A percentile compares a stretch with the other conserved stretches of the same genome.
Conservation (phyloP, 2,329 filamentous ascomycete genomes). For the Fusarium duplospermum region DNA sequence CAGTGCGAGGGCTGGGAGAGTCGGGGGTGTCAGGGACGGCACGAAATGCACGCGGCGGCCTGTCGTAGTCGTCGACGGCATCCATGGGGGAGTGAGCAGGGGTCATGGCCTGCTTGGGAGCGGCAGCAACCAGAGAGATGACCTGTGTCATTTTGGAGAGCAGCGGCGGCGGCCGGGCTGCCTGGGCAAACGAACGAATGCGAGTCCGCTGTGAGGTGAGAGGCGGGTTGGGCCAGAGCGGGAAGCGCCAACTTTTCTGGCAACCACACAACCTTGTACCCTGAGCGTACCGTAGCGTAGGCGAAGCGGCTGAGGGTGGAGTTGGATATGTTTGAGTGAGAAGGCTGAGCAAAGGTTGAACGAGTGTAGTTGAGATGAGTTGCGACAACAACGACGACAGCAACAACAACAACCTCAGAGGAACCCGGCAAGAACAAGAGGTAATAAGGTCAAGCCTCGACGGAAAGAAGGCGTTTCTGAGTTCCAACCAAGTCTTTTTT, state of each 20-base stretch:
- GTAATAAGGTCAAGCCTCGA: slow-evolving; percentile 11
- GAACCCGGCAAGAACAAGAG: slow-evolving; percentile 12
- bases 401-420: neutral
- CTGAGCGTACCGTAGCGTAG: slow-evolving; percentile 5
- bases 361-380: neutral
- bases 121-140: slow-evolving; percentile 41
- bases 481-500: slow-evolving; percentile 3
- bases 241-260: neutral
- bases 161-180: neutral
- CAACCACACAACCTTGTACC: slow-evolving; percentile 14
- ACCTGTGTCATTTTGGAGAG: slow-evolving; percentile 45
- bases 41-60: slow-evolving; percentile 32
- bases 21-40: slow-evolving; percentile 36
- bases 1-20: slow-evolving; percentile 42
- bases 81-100: slow-evolving; percentile 41
- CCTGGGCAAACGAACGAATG: slow-evolving; percentile 36
- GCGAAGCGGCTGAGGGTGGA: slow-evolving; percentile 3
- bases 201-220: slow-evolving; percentile 6
- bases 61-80: slow-evolving; percentile 40
- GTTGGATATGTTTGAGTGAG: slow-evolving; percentile 9
- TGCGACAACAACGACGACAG: neutral
- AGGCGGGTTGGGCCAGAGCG: slow-evolving; percentile 5
- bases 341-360: slow-evolving; percentile 6
- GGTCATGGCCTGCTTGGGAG: slow-evolving; percentile 36
- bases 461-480: neutral